These are phyloP conservation scores for Phaffia rhodozyma DNA, from an alignment of 1,284 basidiomycete genomes.

Conservation along the genomic window DNA sequence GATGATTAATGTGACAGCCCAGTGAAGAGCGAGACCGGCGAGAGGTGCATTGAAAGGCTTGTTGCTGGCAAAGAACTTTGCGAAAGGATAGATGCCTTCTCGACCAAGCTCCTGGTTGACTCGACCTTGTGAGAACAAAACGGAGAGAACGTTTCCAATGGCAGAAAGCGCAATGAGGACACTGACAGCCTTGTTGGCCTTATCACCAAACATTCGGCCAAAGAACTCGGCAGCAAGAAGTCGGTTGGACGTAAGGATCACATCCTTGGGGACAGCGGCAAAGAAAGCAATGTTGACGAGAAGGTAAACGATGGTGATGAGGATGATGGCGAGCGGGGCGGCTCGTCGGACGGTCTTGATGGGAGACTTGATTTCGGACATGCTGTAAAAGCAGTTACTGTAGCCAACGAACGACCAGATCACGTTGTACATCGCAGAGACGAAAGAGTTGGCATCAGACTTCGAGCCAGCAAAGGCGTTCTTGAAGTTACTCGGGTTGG, in stretches of 20 bases:
- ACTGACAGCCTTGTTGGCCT: constrained; percentile 24
- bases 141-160: constrained; percentile 24
- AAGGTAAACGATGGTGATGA: constrained; percentile 26
- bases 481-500: constrained; percentile 24
- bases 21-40: constrained; percentile 41
- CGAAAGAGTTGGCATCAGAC: constrained; percentile 25
- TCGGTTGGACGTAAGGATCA: constrained; percentile 28
- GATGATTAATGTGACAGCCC: constrained; percentile 42
- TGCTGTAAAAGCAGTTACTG: constrained; percentile 40
- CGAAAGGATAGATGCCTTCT: constrained; percentile 30
- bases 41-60: constrained; percentile 32
- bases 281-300: constrained; percentile 32
- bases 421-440: constrained; percentile 26
- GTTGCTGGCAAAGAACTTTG: constrained; percentile 28
- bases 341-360: constrained; percentile 27
- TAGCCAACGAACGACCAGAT: constrained; percentile 34
- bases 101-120: constrained; percentile 23
- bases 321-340: constrained; percentile 24
- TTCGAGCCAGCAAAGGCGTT: constrained; percentile 28
- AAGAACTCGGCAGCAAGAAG: constrained; percentile 34
- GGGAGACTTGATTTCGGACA: constrained; percentile 38
- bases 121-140: constrained; percentile 24
- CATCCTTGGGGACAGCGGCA: constrained; percentile 25
- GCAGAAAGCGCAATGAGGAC: constrained; percentile 32
- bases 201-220: constrained; percentile 32